Conservation (phyloP, 31 red algal species). For the Asparagopsis taxiformis region DNA sequence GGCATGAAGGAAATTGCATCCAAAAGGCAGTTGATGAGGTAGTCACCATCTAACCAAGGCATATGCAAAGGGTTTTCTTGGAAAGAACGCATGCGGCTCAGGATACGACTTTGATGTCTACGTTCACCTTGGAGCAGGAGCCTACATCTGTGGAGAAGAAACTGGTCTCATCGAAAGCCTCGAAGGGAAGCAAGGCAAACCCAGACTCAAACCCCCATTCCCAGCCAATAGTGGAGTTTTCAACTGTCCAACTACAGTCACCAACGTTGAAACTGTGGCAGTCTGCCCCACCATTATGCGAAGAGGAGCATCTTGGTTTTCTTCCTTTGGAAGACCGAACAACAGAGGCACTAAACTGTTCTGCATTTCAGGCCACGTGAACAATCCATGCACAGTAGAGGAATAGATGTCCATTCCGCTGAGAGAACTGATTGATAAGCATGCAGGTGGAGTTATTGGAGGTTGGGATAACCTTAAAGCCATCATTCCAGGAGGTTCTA, state of each 20-base stretch:
- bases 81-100: constrained; percentile 92
- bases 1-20: constrained; percentile 75
- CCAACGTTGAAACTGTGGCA: constrained; percentile 98
- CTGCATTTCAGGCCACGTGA: constrained; percentile 95
- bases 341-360: constrained; percentile 97
- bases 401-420: constrained; percentile 99
- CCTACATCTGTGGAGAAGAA: constrained; percentile 99
- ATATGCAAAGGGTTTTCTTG: constrained; percentile 87
- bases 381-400: constrained; percentile 93
- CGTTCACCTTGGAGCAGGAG: constrained; percentile 90
- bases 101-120: constrained; percentile 98
- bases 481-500: constrained; percentile 96
- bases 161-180: constrained; percentile 97
- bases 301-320: constrained; percentile 93
- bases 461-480: constrained; percentile 98
- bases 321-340: constrained; percentile 82
- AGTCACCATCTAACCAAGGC: too few species aligned
- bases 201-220: constrained; percentile 98
- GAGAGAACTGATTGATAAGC: constrained; percentile 87
- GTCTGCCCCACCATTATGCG: constrained; percentile 96
- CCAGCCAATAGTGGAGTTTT: constrained; percentile 99
- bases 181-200: constrained; percentile 98
- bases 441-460: constrained; percentile 94
- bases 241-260: constrained; percentile 96
- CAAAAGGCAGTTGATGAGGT: constrained; percentile 76